Percentiles rank a stretch among this genome's conserved stretches.
phyloP scores from a whole-genome alignment of 164 flowering plant genomes.

The Buxus sempervirens region DNA sequence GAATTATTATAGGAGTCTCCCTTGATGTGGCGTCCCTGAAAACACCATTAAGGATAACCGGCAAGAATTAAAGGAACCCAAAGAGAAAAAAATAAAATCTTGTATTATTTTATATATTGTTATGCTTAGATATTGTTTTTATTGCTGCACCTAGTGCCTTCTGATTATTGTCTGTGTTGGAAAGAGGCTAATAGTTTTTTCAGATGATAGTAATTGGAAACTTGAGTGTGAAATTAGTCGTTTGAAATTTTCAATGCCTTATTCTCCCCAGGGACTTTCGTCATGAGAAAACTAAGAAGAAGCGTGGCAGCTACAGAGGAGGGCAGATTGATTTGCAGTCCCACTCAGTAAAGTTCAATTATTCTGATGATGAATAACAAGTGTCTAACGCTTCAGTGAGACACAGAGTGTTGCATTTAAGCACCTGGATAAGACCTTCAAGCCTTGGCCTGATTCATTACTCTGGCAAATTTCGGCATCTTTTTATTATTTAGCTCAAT shows the following conservation, averaged over 20 bases:
- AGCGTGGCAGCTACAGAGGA: slow-evolving; percentile 89
- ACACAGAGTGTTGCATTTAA: neutral
- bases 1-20: too few relatives aligned
- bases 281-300: slow-evolving; percentile 94
- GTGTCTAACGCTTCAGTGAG: neutral
- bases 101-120: too few relatives aligned
- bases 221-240: neutral
- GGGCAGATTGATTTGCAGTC: slow-evolving; percentile 79
- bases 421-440: neutral
- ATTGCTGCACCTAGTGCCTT: too few relatives aligned
- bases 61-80: too few relatives aligned
- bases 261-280: slow-evolving; percentile 60
- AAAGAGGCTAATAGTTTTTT: too few relatives aligned
- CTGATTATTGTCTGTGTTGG: too few relatives aligned
- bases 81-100: too few relatives aligned
- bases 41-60: too few relatives aligned
- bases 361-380: slow-evolving; percentile 62
- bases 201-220: too few relatives aligned
- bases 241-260: neutral
- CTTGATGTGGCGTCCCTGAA: too few relatives aligned
- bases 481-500: too few relatives aligned
- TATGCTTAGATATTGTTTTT: too few relatives aligned
- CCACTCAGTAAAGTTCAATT: slow-evolving; percentile 78
- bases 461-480: neutral
- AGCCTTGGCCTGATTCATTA: neutral